phyloP scores from a whole-genome alignment of 2,329 filamentous ascomycete species.

The Colletotrichum falcatum region DNA sequence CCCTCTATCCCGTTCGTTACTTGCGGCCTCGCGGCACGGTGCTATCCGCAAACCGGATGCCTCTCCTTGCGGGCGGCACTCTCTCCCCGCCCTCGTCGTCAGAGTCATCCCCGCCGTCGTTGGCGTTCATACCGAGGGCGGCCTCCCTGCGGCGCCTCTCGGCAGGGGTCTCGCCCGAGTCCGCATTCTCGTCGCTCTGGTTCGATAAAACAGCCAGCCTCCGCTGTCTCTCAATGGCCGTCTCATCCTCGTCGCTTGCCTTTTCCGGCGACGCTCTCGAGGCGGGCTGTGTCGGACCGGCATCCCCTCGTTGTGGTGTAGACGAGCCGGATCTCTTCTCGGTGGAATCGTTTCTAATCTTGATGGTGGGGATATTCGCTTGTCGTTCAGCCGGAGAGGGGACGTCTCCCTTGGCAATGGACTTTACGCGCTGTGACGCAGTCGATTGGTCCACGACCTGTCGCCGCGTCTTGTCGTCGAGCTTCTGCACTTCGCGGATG shows the following conservation, averaged over 20 bases:
- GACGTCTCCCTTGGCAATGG: conserved; percentile 59
- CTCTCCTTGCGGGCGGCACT: conserved; percentile 64
- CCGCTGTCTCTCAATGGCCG: conserved; percentile 75
- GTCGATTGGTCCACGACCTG: conserved; percentile 65
- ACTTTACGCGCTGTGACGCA: conserved; percentile 62
- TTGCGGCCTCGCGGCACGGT: conserved; percentile 45
- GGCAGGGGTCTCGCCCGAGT: conserved; percentile 76
- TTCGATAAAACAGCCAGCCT: conserved; percentile 66
- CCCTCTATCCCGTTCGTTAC: conserved; percentile 32
- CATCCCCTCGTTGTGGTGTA: conserved; percentile 25
- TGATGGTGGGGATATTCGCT: conserved; percentile 29
- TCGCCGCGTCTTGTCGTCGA: conserved; percentile 74
- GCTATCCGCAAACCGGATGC: conserved; percentile 71
- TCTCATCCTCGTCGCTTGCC: conserved; percentile 63
- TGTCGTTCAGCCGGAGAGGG: conserved; percentile 10
- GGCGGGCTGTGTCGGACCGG: neutral
- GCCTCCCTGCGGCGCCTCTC: conserved; percentile 80
- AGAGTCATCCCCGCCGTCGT: conserved; percentile 60
- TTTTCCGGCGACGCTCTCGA: conserved; percentile 32
- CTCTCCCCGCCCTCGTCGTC: conserved; percentile 69
- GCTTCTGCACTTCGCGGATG: conserved; percentile 76
- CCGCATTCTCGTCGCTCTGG: conserved; percentile 55
- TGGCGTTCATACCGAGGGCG: conserved; percentile 71
- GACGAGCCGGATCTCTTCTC: conserved; percentile 19
- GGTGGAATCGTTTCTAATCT: conserved; percentile 16